Evolutionary conservation across 345 rosid species (phyloP).

Genomic region (Clarkia xantiana): DNA sequence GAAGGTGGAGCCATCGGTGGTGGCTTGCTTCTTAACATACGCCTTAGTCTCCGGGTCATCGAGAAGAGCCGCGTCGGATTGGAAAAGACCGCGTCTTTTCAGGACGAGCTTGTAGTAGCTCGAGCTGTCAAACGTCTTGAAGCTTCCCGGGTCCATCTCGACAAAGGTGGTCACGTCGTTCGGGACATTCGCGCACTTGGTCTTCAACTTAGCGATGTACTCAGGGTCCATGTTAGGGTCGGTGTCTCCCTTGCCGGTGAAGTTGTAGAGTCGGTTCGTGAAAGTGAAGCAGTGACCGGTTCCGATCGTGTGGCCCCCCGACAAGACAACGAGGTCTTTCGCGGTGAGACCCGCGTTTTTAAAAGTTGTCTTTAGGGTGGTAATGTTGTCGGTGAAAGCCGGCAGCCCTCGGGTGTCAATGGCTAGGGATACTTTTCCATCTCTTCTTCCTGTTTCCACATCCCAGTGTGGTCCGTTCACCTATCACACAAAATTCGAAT

Average conservation of each 20-base stretch:
- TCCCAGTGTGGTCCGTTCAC: slow-evolving; percentile 42
- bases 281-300: slow-evolving; percentile 41
- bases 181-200: slow-evolving; percentile 21
- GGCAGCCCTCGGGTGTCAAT: slow-evolving; percentile 19
- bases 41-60: slow-evolving; percentile 26
- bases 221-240: slow-evolving; percentile 33
- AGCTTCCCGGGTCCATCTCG: slow-evolving; percentile 71
- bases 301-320: slow-evolving; percentile 64
- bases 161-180: slow-evolving; percentile 30
- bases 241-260: slow-evolving; percentile 43
- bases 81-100: slow-evolving; percentile 47
- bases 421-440: slow-evolving; percentile 30
- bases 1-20: slow-evolving; percentile 20
- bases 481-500: too few relatives aligned
- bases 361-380: slow-evolving; percentile 20
- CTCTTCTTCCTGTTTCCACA: slow-evolving; percentile 49
- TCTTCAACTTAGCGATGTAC: slow-evolving; percentile 16
- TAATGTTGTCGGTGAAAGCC: slow-evolving; percentile 24
- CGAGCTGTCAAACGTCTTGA: slow-evolving; percentile 29
- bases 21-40: slow-evolving; percentile 19
- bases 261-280: slow-evolving; percentile 40
- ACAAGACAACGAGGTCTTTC: slow-evolving; percentile 44
- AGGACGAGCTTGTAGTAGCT: slow-evolving; percentile 30
- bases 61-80: slow-evolving; percentile 57
- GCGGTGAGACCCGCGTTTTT: slow-evolving; percentile 23